Percentiles rank a stretch among this genome's conserved stretches.
These are phyloP conservation scores for Suillus variegatus DNA, from an alignment of 768 basidiomycete genomes.

Conservation along the genomic window DNA sequence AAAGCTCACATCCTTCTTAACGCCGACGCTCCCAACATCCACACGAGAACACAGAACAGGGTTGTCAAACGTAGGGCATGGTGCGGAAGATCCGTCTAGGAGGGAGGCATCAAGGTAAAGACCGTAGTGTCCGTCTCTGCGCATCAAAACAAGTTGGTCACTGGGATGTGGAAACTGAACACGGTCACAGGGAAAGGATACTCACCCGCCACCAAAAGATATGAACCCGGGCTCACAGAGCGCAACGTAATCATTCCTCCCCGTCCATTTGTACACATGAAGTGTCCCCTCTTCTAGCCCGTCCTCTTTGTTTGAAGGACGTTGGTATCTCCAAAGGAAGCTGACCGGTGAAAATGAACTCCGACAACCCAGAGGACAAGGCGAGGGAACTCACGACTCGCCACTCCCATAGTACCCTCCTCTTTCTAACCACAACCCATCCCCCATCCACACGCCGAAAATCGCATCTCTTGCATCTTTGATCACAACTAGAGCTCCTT, in stretches of 20 bases:
- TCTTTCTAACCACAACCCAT: slow-evolving; percentile 60
- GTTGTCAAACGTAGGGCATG: slow-evolving; percentile 86
- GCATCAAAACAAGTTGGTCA: background rate
- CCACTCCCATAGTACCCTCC: slow-evolving; percentile 86
- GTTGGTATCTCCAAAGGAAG: slow-evolving; percentile 73
- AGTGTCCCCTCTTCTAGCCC: slow-evolving; percentile 53
- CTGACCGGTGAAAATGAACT: slow-evolving; percentile 35
- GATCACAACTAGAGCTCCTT: slow-evolving; percentile 62
- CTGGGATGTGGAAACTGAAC: slow-evolving; percentile 2
- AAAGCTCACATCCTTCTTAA: slow-evolving; percentile 59
- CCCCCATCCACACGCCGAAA: slow-evolving; percentile 86
- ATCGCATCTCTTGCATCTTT: slow-evolving; percentile 61
- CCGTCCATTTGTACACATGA: slow-evolving; percentile 80
- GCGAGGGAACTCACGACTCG: slow-evolving; percentile 59
- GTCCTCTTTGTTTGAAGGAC: slow-evolving; percentile 23
- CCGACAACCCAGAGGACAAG: background rate
- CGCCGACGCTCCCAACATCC: slow-evolving; percentile 20
- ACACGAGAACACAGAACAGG: slow-evolving; percentile 67
- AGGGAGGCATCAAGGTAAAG: slow-evolving; percentile 85
- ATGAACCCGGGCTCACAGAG: slow-evolving; percentile 80
- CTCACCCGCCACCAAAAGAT: slow-evolving; percentile 92
- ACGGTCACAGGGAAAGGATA: slow-evolving; percentile 15
- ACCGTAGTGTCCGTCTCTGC: slow-evolving; percentile 86
- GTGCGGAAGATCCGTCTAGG: slow-evolving; percentile 79
- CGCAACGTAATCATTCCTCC: slow-evolving; percentile 87